These are phyloP conservation scores for Microstegium vimineum DNA, from an alignment of 176 grass and related monocot genomes.

Conservation along the genomic window DNA sequence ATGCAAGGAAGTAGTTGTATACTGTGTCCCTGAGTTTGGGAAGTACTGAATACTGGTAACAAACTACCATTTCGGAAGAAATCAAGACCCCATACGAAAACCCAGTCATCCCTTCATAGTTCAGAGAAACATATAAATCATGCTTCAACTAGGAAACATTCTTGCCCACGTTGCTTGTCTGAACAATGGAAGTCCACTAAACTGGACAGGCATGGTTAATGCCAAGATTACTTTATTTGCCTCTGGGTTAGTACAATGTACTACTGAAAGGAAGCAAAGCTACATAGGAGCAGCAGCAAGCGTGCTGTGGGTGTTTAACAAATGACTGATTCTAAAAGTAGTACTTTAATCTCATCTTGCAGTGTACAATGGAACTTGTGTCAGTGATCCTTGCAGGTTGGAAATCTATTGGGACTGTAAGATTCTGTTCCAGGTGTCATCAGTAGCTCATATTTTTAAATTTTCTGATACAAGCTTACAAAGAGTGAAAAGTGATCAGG, in stretches of 20 bases:
- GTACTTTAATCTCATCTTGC: constrained; percentile 25
- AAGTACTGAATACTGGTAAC: neutral
- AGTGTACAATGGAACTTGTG: constrained; percentile 27
- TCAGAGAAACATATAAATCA: neutral
- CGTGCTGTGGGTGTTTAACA: constrained; percentile 39
- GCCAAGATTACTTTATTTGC: constrained; percentile 27
- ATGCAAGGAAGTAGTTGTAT: neutral
- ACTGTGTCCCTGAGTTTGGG: neutral
- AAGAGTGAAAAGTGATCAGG: constrained; percentile 25
- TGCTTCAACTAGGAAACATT: neutral
- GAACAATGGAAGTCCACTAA: constrained; percentile 19
- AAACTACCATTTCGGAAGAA: neutral
- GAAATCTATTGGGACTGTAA: constrained; percentile 38
- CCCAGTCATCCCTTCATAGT: no score
- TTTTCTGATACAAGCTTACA: constrained; percentile 1
- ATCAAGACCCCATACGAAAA: neutral
- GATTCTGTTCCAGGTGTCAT: constrained; percentile 38
- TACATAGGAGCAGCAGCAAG: constrained; percentile 11
- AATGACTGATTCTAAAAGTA: constrained; percentile 19
- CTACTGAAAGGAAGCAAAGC: neutral
- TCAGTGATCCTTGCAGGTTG: constrained; percentile 33
- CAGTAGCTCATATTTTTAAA: neutral
- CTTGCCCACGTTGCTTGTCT: neutral
- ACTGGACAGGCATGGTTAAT: constrained; percentile 23
- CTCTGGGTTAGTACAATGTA: constrained; percentile 1